phyloP scores from a whole-genome alignment of 495 filamentous ascomycete species.

The Thozetella sp. region DNA sequence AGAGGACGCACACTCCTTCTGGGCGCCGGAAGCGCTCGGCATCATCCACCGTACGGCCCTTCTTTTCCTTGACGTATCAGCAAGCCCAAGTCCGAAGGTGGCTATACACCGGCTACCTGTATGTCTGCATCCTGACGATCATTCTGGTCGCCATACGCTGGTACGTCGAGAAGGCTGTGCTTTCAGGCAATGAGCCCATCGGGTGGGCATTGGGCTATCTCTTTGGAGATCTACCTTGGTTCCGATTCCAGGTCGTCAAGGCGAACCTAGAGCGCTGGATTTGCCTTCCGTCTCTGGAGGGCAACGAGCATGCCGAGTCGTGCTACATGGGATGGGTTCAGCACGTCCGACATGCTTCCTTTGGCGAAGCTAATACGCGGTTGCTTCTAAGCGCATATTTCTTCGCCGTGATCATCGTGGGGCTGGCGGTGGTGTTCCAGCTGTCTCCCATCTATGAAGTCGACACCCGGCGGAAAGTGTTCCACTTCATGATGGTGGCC shows the following conservation, averaged over 20 bases:
- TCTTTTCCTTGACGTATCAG: constrained; percentile 75
- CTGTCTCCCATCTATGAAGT: constrained; percentile 77
- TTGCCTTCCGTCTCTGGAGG: constrained; percentile 57
- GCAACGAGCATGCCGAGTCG: constrained; percentile 23
- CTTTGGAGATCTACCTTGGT: constrained; percentile 73
- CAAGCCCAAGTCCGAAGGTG: constrained; percentile 80
- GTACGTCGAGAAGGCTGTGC: constrained; percentile 65
- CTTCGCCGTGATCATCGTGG: constrained; percentile 63
- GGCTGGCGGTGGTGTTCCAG: constrained; percentile 71
- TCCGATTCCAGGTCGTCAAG: constrained; percentile 66
- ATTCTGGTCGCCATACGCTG: constrained; percentile 71
- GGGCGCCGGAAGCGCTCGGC: constrained; percentile 69
- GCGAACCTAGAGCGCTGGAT: constrained; percentile 76
- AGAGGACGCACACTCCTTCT: constrained; percentile 57
- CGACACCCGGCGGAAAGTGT: constrained; percentile 96
- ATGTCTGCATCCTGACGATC: constrained; percentile 61
- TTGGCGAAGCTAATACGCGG: constrained; percentile 82
- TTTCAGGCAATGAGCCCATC: constrained; percentile 77
- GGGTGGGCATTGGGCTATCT: constrained; percentile 92
- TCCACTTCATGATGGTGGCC: constrained; percentile 96
- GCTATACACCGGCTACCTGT: constrained; percentile 80
- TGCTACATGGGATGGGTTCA: constrained; percentile 60
- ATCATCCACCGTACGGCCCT: constrained; percentile 67
- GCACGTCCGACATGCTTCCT: constrained; percentile 51
- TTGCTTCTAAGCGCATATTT: constrained; percentile 78